Evolutionary conservation across 805 yeast genomes (phyloP), one percentile per base, ranked within the genome.

Genomic region (Blastobotrys attinorum): DNA sequence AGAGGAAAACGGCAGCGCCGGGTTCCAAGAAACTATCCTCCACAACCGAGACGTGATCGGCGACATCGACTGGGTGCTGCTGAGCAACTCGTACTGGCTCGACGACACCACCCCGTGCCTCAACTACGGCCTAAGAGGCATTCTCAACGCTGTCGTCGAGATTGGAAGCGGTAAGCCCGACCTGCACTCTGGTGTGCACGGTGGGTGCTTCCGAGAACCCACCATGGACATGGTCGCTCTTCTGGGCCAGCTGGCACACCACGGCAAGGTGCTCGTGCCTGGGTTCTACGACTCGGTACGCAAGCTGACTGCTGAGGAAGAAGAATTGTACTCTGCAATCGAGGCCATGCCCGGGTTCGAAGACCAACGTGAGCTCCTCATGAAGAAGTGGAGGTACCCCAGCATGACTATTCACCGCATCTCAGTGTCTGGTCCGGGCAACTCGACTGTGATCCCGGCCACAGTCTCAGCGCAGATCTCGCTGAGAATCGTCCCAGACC

Each of bases 101-200:
- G 95, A 89, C 56, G 92, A 86, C 51, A 70, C 72, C 11, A 79
- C 80, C 16, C 98, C 98, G 1, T 90, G 97, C 61, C 69, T 92
- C 54, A 90, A 90, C 58, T 92, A 90, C 63, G 98, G 98, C 0
- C 69, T 92, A 45, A 72, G 98, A 58, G 98, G 98, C 40, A 90
- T 89, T 1, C 71, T 92, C 20, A 83, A 88, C 62, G 82, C 86
- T 1, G 70, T 79, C n/a, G 74, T 92, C 2, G 77, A 76, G 29
- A 71, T 92, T 8, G 67, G 69, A 45, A 77, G 88, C 41, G 89
- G 81, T 50, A 72, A 72, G 47, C 95, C 94, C 1, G 97, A 92
- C 61, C 69, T 95, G 46, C 98, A 92, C 59, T 86, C 97, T 0
- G 98, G 98, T 49, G 92, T 92, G 7, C 94, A 88, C 64, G 98